Conservation (phyloP, 768 basidiomycete genomes). For the Hygrocybe coccinea region DNA sequence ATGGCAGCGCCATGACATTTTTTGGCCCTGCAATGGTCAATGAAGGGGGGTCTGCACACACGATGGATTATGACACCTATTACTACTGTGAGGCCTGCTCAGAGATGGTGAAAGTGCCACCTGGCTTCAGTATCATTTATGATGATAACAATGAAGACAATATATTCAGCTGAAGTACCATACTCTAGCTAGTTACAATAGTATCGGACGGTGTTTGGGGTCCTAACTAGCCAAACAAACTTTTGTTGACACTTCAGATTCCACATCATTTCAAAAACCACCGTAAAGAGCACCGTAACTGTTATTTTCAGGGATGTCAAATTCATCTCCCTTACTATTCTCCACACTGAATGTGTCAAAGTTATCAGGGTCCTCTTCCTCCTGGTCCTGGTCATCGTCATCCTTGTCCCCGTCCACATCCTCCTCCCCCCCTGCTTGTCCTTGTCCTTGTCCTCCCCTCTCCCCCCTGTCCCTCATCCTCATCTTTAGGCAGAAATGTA, state of each 20-base stretch:
- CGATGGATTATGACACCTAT: neutral
- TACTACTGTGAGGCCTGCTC: neutral
- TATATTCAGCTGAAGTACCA: too few relatives aligned
- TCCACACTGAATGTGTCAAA: neutral
- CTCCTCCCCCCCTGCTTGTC: neutral
- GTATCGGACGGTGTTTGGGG: too few relatives aligned
- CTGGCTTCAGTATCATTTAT: neutral
- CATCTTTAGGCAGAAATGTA: too few relatives aligned
- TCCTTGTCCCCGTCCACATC: neutral
- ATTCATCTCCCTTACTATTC: neutral
- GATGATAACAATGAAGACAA: neutral
- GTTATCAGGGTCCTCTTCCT: neutral
- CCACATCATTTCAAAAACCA: too few relatives aligned
- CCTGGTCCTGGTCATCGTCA: neutral
- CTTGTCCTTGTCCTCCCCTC: neutral
- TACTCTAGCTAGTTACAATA: too few relatives aligned
- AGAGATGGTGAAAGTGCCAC: neutral
- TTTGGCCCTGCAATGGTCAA: neutral
- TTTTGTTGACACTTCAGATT: too few relatives aligned
- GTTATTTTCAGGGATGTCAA: neutral
- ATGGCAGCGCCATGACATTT: neutral
- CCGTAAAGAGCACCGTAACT: too few relatives aligned
- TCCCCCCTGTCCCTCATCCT: neutral
- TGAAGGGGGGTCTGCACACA: neutral
- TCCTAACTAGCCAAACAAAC: too few relatives aligned